Base-by-base conservation (phyloP, 345 rosid species). In the Arabidopsis arenosa region DNA sequence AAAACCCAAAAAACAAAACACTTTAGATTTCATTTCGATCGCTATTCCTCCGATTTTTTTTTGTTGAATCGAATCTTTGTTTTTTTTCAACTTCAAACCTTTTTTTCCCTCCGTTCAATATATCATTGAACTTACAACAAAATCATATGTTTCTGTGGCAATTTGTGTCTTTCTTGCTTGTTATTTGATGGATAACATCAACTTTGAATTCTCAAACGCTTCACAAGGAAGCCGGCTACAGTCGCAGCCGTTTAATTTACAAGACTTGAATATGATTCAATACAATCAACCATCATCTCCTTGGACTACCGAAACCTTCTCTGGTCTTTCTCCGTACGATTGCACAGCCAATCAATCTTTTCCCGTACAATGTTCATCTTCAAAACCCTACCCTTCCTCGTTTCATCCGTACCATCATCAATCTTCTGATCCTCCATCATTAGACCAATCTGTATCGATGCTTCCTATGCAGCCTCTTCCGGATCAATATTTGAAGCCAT, bases 291-390 rank as follows among this genome's bases (percentile, higher is more conserved):
- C 77, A 18, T 55, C 77, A 53, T 62, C 76, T 63, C 76, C 72
- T 21, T 71, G 73, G 81, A 40, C 72, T 57, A 40, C 14, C 1
- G 68, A 72, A 33, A 58, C 73, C 7, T 59, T 72, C 13, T 66
- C 81, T 3, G 21, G 64, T 15, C 60, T 51, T 51, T 5, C 48
- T 66, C 68, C 77, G 6, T 78, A 66, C 12, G 77, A 78, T 66
- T 66, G 57, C 54, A 9, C 72, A 64, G 2, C 32, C 23, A 57
- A 48, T 33, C 77, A 72, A 44, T 72, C 69, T 7, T 66, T 78
- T 6, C 32, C 81, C 7, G 13, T 18, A 72, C 77, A 72, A 52
- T 78, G 81, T 66, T 78, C 81, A 51, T 78, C 81, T 32, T 78
- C 81, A 41, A 78, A 72, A 5, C 64, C 81, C 11, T 78, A 66